Percentiles rank a stretch among this genome's conserved stretches.
Evolutionary conservation across 371 early-diverging fungal species (phyloP).

Genomic region (Mortierella sp.): DNA sequence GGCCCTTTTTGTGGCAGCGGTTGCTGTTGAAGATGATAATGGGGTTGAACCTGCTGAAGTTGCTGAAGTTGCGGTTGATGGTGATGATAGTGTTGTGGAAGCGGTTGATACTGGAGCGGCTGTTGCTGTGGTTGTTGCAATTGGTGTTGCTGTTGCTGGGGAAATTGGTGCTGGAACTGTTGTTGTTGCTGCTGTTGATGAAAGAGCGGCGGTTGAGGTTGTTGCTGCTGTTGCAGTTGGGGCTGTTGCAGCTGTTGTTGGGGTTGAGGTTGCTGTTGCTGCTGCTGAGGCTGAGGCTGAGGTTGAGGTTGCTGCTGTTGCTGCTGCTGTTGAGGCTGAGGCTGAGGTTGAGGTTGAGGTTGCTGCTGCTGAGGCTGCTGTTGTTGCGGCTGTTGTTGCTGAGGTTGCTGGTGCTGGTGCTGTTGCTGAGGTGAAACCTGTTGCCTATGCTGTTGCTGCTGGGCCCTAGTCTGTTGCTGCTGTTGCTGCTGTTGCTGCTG

Average conservation of each 20-base stretch:
- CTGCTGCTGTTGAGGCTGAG: not conserved
- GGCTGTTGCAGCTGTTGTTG: slow-evolving; percentile 9
- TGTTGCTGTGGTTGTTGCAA: slow-evolving; percentile 13
- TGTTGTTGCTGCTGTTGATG: slow-evolving; percentile 22
- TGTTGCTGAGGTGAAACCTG: slow-evolving; percentile 8
- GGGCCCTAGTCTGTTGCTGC: slow-evolving; percentile 14
- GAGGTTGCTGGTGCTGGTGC: slow-evolving; percentile 9
- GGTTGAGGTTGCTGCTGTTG: slow-evolving; percentile 5
- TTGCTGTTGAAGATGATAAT: slow-evolving; percentile 22
- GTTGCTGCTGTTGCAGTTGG: not conserved
- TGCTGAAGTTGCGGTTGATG: slow-evolving; percentile 8
- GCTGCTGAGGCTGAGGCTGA: not conserved
- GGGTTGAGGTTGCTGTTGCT: slow-evolving; percentile 12
- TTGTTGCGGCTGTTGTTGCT: slow-evolving; percentile 11
- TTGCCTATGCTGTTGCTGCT: slow-evolving; percentile 3
- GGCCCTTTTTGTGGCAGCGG: not conserved
- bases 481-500: slow-evolving; percentile 6
- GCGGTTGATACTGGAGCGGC: slow-evolving; percentile 8
- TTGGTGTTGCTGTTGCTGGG: not conserved
- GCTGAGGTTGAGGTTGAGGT: not conserved
- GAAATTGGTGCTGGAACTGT: slow-evolving; percentile 16
- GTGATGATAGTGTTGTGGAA: slow-evolving; percentile 8
- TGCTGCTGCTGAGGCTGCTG: slow-evolving; percentile 7
- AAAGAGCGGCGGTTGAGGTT: slow-evolving; percentile 15
- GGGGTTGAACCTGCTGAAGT: slow-evolving; percentile 4